Conservation (phyloP, 768 basidiomycete genomes). For the Pisolithus sp. region DNA sequence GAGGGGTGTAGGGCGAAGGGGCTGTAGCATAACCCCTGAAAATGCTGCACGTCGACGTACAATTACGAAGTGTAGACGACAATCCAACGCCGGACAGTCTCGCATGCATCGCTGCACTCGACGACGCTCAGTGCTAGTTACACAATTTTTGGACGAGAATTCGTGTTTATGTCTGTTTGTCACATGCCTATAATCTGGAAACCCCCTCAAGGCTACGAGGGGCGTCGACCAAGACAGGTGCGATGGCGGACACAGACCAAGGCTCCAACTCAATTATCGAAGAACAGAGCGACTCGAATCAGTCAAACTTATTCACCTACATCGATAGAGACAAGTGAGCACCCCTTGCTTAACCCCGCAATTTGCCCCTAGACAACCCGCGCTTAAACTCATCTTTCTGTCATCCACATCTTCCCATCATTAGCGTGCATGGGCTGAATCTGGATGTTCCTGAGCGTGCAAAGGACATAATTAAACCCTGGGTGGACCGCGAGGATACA, state of each 20-base stretch:
- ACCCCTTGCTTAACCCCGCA: neutral
- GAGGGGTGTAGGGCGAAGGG: neutral
- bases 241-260: constrained; percentile 11
- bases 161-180: constrained; percentile 12
- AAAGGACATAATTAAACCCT: constrained; percentile 70
- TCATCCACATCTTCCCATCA: no score
- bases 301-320: constrained; percentile 49
- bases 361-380: neutral
- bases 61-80: constrained; percentile 8
- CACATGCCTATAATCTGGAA: constrained; percentile 13
- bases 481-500: constrained; percentile 71
- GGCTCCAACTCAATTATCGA: constrained; percentile 38
- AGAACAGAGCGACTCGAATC: constrained; percentile 41
- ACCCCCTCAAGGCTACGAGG: neutral
- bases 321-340: constrained; percentile 67
- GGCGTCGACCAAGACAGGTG: constrained; percentile 2
- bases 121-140: no score
- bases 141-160: neutral
- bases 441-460: constrained; percentile 77
- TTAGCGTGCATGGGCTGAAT: constrained; percentile 76
- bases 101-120: constrained; percentile 17
- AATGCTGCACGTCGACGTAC: constrained; percentile 1
- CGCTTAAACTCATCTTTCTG: neutral
- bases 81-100: constrained; percentile 13
- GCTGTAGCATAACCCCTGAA: neutral